Evolutionary conservation across 768 basidiomycete species (phyloP), one percentile per base, ranked within the genome.

Genomic region (Chalciporus pseudorubinellus): DNA sequence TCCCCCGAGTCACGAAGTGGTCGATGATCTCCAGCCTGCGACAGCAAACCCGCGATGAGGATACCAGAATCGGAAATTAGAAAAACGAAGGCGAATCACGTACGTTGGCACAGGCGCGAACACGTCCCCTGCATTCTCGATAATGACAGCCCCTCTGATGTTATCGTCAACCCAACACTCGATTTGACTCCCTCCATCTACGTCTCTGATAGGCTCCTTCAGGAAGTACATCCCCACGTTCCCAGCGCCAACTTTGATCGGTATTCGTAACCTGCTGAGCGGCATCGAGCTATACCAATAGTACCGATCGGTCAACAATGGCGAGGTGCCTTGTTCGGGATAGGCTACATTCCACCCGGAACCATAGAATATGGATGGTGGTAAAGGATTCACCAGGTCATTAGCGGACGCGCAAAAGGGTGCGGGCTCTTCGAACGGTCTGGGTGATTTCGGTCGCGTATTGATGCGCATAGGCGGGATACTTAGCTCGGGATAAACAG

Each of bases 81-180:
- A 26, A 6, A 26, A 26, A 26, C 24, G 24, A 24, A 24, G 9
- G 40, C 40, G 21, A 40, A 14, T 34, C 38, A 80, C 89, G 59
- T 67, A 92, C 92, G 79, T 77, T 26, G 92, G 80, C 46, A 76
- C 80, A 1, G 82, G 70, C 49, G 83, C 82, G 4, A 70, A 74
- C 6, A 85, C 72, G 50, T 87, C 82, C 4, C 77, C 90, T 2
- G 82, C 82, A 63, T 98, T 95, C 67, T 84, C 82, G 51, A 98
- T 76, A 38, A 84, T 77, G 53, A 81, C 82, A 24, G 83, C 85
- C 5, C 97, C 95, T 0, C 61, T 70, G 56, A 84, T 81, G 65
- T 99, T 99, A 68, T 99, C 95, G 68, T 99, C 97, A 28, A 99
- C 97, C 95, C 95, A 98, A 67, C 97, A 98, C 61, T 89, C 82